Base-by-base conservation (phyloP, 2,329 filamentous ascomycete species). In the Fusarium torreyae region DNA sequence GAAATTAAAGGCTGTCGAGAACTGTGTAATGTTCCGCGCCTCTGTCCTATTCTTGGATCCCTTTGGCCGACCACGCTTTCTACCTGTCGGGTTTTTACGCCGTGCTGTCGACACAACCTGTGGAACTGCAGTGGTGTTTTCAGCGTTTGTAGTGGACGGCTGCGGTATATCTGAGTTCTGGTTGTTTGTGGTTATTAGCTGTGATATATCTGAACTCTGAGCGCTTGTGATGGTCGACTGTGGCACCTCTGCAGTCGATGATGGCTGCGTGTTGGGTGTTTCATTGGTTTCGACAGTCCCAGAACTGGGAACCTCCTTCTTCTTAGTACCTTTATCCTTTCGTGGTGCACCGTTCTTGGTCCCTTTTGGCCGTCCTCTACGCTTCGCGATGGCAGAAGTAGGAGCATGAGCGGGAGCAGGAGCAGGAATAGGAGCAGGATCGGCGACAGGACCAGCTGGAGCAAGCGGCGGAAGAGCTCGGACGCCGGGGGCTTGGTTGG, bases 291-390 rank as follows among this genome's bases (percentile, higher is more conserved):
- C 31, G 26, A 63, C 54, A 40, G 51, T 43, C 7, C 36, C 42
- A 42, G 66, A 49, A 33, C 43, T 24, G 10, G 55, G 48, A 13
- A 43, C 38, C 22, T 33, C 54, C 10, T 68, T 80, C 69, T 86
- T 86, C 66, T 84, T 86, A n/a, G 83, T 77, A 7, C 84, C 84
- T 68, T 87, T 88, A 58, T 86, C 85, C 50, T 86, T 87, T 15
- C 74, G 74, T 18, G 71, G 63, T 50, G n/a, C 68, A 67, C 46
- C 73, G 34, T 48, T 76, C 55, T 79, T 79, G 77, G 86, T 88
- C 4, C 87, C 87, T 68, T 88, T 88, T 9, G 87, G 87, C 18
- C 87, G 80, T 17, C 87, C 87, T 65, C 86, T 81, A 8, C 86
- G 81, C 70, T 84, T 87, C 36, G 75, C 50, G 22, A 75, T 59